These are phyloP conservation scores for Draba incana DNA, from an alignment of 345 rosid genomes.

Conservation along the genomic window DNA sequence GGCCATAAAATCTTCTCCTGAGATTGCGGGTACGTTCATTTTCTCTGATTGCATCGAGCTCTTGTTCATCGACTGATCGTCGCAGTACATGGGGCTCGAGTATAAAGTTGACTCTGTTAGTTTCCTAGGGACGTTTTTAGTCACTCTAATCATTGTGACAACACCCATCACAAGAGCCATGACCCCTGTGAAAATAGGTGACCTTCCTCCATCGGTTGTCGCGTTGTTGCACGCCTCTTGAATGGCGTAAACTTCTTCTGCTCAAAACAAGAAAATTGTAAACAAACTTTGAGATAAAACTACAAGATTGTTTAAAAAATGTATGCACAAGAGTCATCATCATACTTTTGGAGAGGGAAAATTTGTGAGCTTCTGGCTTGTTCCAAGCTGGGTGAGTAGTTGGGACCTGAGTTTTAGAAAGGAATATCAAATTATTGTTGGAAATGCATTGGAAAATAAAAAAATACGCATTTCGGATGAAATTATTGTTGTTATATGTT, in stretches of 20 bases:
- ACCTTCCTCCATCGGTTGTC: constrained; percentile 51
- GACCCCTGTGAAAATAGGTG: constrained; percentile 71
- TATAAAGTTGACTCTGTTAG: constrained; percentile 61
- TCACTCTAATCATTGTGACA: constrained; percentile 73
- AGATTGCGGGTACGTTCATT: constrained; percentile 43
- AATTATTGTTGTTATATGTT: too few relatives aligned
- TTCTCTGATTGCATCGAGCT: constrained; percentile 41
- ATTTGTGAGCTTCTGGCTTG: constrained; percentile 42
- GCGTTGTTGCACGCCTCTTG: constrained; percentile 45
- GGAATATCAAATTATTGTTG: neutral
- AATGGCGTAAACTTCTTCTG: constrained; percentile 47
- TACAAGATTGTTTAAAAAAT: neutral
- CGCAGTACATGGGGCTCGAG: constrained; percentile 52
- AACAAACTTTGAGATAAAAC: neutral
- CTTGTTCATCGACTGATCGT: constrained; percentile 46
- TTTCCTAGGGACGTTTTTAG: constrained; percentile 74
- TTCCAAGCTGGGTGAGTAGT: constrained; percentile 48
- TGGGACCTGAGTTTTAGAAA: constrained; percentile 35
- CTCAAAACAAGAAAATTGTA: constrained; percentile 15
- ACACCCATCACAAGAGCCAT: constrained; percentile 89
- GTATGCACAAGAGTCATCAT: constrained; percentile 12
- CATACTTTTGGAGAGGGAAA: constrained; percentile 51
- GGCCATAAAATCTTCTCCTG: constrained; percentile 59
- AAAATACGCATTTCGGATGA: too few relatives aligned
- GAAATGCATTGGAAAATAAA: too few relatives aligned